Base-by-base conservation (phyloP, 2,329 filamentous ascomycete genomes). In the Myriosclerotinia curreyana region DNA sequence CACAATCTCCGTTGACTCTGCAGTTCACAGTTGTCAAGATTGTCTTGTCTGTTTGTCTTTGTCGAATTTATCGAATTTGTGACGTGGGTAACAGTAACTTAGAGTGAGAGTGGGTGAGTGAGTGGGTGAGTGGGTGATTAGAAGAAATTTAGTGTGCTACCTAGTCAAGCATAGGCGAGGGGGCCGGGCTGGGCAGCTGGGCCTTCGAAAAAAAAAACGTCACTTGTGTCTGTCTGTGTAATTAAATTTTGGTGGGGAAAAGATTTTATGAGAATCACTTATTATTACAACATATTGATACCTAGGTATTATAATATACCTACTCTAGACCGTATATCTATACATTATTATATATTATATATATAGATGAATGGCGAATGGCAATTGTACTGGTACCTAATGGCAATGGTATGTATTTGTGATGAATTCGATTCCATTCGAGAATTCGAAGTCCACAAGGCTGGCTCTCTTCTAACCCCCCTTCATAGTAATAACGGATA, bases 131-230 rank as follows among this genome's bases (percentile, higher is more conserved):
- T 28, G 20, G 52, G 53, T 55, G 53, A 38, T 44, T 25, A 48
- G 42, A 59, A 59, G 42, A 59, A 59, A 59, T 59, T 49, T 48
- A 59, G 55, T 48, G 55, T 59, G 55, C 55, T n/a, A n/a, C n/a
- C n/a, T 59, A 59, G 55, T 48, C 36, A 58, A 59, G 55, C 28
- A 48, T 59, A 59, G 55, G 55, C 55, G 55, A 59, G 55, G 55
- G 55, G 55, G 55, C 34, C 42, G 28, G 54, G 40, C 34, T n/a
- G n/a, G n/a, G n/a, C n/a, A n/a, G n/a, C n/a, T n/a, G n/a, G n/a
- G n/a, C n/a, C n/a, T 58, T 46, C 28, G 40, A 44, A 14, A 46
- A 20, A n/a, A n/a, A n/a, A 46, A n/a, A 46, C 42, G 2, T 31
- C 28, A 31, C 28, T 31, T n/a, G 8, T 4, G n/a, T n/a, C n/a